phyloP scores from a whole-genome alignment of 345 rosid species.

The Salix suchowensis region DNA sequence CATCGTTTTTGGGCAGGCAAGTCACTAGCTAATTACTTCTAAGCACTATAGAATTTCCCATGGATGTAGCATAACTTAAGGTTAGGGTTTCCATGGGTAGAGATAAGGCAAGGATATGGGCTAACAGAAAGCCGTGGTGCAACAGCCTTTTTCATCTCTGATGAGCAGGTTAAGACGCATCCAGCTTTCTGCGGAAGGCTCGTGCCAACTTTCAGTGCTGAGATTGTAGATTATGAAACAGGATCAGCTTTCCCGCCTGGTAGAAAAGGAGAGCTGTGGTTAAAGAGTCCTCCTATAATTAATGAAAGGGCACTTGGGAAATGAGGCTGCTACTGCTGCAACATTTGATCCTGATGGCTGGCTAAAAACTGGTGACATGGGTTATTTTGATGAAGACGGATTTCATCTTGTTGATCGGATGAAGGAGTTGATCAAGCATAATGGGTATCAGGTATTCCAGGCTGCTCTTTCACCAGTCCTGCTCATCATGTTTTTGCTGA shows the following conservation, averaged over 20 bases:
- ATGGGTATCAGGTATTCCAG: constrained; percentile 50
- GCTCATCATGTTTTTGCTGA: not conserved
- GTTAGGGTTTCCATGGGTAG: constrained; percentile 49
- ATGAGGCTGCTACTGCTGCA: constrained; percentile 46
- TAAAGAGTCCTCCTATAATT: constrained; percentile 46
- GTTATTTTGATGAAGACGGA: constrained; percentile 54
- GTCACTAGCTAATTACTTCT: no score
- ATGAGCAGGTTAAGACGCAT: constrained; percentile 30
- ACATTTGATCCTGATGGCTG: constrained; percentile 48
- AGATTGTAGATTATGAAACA: constrained; percentile 42
- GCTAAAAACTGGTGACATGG: constrained; percentile 60
- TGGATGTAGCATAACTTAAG: no score
- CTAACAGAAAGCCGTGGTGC: constrained; percentile 55
- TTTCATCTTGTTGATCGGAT: constrained; percentile 53
- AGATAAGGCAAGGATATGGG: constrained; percentile 58
- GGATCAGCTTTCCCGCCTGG: constrained; percentile 35
- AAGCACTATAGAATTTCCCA: no score
- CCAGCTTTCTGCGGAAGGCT: constrained; percentile 44
- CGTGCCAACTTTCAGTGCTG: constrained; percentile 38
- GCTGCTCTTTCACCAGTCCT: not conserved
- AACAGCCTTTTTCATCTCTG: constrained; percentile 17
- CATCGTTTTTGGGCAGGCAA: no score
- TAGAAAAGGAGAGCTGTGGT: constrained; percentile 49
- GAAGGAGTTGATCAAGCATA: constrained; percentile 71
- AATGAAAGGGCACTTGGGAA: constrained; percentile 49